Base-by-base conservation (phyloP, 495 filamentous ascomycete genomes). In the Penicillium tannophilum region DNA sequence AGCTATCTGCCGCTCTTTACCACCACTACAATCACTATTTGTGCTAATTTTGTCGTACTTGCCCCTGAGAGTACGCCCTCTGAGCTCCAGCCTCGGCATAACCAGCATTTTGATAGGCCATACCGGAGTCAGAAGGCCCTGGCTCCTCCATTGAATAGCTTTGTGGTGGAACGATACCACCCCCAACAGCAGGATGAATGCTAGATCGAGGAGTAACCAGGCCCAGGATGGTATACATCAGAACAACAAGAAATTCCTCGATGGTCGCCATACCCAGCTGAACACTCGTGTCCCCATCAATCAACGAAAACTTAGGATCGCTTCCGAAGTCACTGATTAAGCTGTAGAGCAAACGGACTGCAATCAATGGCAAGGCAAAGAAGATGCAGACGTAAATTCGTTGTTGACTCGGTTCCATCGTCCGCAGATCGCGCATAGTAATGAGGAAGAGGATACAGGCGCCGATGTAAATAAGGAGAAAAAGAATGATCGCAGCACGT, bases 201-300 rank as follows among this genome's bases (percentile, higher is more conserved):
- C 14, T 47, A 17, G 49, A 59, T 4, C 44, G 50, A 17, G 61
- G 52, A 10, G 56, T 53, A 9, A 59, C 10, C 14, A 63, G 4
- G 6, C 61, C 61, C 26, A 63, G 26, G 19, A 63, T 41, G 19
- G 61, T 63, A 24, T 63, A 63, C 46, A 63, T 59, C 8, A 59
- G 3, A 26, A 68, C 56, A 33, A 59, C 52, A n/a, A 64, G 31
- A 17, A 66, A 56, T 28, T 69, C 66, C 39, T 64, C 58, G 24
- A 69, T 48, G 8, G 58, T 59, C 4, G 65, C 60, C 62, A 64
- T 60, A 26, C 26, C 54, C 14, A 64, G 54, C 12, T 57, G 54
- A n/a, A 64, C 42, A 1, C 28, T 36, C 6, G 44, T 28, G 14
- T 58, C 48, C 2, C 63, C 63, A 43, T 52, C 43, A 10, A 57